Base-by-base conservation (phyloP, 306 rosid genomes). In the Sechiopsis laciniata region DNA sequence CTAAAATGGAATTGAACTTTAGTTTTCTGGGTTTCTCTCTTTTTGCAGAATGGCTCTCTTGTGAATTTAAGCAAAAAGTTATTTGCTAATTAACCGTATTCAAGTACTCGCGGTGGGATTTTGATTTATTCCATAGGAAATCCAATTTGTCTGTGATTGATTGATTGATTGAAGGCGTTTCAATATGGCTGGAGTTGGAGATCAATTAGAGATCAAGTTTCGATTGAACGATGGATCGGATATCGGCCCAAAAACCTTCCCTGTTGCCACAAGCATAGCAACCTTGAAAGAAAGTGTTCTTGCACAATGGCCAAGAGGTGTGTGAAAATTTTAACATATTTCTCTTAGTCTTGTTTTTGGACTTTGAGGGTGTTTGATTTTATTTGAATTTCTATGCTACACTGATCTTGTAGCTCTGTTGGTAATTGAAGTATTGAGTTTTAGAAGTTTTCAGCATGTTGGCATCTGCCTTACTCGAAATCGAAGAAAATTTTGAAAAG, bases 261-360 rank as follows among this genome's bases (percentile, higher is more conserved):
- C 96, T 77, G 78, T 88, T 79, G 91, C 96, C 58, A 86, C 94
- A 74, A 91, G 80, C 78, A 84, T 91, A 77, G 85, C 85, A 59
- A 83, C 84, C 51, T 78, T 91, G 85, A 91, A 91, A 78, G 94
- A 91, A 85, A 87, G 83, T 71, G 76, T 91, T 81, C 88, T 91
- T 81, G 83, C 91, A 26, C 94, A 89, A 58, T 91, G 97, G 97
- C 97, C 97, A 74, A 88, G 88, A 88, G 97, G 97, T 91, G 42
- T 20, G 40, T 52, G 24, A 52, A 70, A 21, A 16, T 51, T 70
- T 53, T 2, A 70, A 52, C 74, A 14, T 9, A 9, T 52, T 14
- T 20, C 32, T 50, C 14, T 29, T 61, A 16, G 68, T 61, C 46
- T 45, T 65, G 21, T 32, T 42, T 17, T 42, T n/a, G 54, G 32